Evolutionary conservation across 345 rosid genomes (phyloP).

Genomic region (Bruguiera parviflora): DNA sequence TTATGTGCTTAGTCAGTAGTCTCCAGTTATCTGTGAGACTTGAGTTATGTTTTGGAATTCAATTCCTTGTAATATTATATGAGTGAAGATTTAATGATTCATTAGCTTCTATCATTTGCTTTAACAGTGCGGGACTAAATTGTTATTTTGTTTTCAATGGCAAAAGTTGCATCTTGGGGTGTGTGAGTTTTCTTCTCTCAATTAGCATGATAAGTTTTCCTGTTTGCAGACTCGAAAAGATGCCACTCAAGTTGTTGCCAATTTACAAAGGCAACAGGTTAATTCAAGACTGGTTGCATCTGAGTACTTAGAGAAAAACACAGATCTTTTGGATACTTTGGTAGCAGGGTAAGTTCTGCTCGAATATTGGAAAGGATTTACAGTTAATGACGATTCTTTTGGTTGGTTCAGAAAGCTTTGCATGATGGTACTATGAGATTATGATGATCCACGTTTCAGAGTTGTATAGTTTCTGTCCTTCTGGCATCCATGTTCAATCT

Average conservation of each 20-base stretch:
- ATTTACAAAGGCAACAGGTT: constrained; percentile 95
- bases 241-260: constrained; percentile 97
- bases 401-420: background rate
- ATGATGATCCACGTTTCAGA: no score
- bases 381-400: background rate
- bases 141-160: constrained; percentile 4
- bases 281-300: constrained; percentile 85
- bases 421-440: background rate
- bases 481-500: background rate
- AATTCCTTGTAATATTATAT: background rate
- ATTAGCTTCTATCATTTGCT: background rate
- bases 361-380: background rate
- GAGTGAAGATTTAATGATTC: background rate
- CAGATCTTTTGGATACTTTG: constrained; percentile 79
- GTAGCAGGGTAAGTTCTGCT: constrained; percentile 55
- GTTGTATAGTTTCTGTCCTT: background rate
- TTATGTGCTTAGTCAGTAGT: background rate
- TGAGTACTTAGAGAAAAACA: constrained; percentile 79
- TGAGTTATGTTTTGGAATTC: background rate
- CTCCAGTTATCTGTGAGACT: background rate
- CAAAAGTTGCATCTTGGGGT: background rate
- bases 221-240: constrained; percentile 82
- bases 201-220: constrained; percentile 10
- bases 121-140: background rate
- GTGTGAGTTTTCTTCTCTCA: background rate